These are phyloP conservation scores for Cladophialophora yegresii DNA, from an alignment of 2,329 filamentous ascomycete species.

Conservation along the genomic window DNA sequence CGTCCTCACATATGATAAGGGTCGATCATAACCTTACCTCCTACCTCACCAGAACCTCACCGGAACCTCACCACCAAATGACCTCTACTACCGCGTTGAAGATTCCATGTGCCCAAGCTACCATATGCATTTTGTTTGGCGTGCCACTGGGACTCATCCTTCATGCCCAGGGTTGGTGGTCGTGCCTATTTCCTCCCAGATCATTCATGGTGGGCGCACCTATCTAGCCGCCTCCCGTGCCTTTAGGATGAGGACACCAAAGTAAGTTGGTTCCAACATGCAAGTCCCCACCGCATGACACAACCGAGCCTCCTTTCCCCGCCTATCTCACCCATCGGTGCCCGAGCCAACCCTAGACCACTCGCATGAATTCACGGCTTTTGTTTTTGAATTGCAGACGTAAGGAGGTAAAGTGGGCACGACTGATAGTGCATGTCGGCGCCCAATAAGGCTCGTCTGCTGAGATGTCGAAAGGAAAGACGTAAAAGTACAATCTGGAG, in stretches of 20 bases:
- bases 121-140: conserved; percentile 20
- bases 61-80: conserved; percentile 5
- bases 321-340: not conserved
- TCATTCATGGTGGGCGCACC: conserved; percentile 3
- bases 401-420: not conserved
- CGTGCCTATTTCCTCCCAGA: not conserved
- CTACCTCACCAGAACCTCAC: not conserved
- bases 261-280: conserved; percentile 11
- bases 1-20: not conserved
- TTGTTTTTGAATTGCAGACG: conserved; percentile 4
- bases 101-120: conserved; percentile 16
- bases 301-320: conserved; percentile 5
- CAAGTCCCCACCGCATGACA: conserved; percentile 1
- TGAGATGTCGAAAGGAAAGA: conserved; percentile 13
- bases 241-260: not conserved
- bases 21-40: not conserved
- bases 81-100: conserved; percentile 13
- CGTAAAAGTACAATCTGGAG: conserved; percentile 17
- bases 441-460: conserved; percentile 1
- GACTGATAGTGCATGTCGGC: not conserved
- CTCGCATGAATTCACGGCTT: conserved; percentile 14
- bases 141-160: conserved; percentile 5
- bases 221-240: conserved; percentile 9
- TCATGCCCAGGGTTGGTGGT: conserved; percentile 11
- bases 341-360: conserved; percentile 7